A percentile compares a stretch with the other conserved stretches of the same genome.
phyloP scores from a whole-genome alignment of 2,329 filamentous ascomycete genomes.

The Botrytis deweyae region DNA sequence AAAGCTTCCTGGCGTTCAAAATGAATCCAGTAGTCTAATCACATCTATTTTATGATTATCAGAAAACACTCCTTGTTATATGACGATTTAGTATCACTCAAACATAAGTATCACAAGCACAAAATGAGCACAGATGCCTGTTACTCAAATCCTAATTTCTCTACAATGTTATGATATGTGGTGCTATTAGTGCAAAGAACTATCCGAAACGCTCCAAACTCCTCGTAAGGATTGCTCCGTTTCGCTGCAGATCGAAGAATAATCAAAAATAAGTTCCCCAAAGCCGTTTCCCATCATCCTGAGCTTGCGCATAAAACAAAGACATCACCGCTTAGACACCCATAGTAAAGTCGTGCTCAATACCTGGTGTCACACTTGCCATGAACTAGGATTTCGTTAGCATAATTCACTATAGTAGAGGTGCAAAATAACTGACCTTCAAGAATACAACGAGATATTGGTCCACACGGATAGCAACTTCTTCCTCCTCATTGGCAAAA shows the following conservation, averaged over 20 bases:
- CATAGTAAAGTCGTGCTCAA: conserved; percentile 98
- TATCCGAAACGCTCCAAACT: conserved; percentile 4
- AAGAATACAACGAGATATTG: conserved; percentile 86
- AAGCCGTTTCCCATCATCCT: not conserved
- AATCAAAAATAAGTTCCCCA: not conserved
- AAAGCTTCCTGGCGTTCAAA: too few species aligned
- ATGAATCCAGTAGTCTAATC: not conserved
- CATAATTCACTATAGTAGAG: not conserved
- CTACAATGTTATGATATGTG: not conserved
- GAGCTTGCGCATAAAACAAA: not conserved
- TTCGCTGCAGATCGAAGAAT: conserved; percentile 3
- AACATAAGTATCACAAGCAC: not conserved
- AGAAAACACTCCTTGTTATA: not conserved
- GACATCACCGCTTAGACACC: conserved; percentile 59
- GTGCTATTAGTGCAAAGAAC: conserved; percentile 10
- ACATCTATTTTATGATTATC: not conserved
- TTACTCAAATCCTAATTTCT: not conserved
- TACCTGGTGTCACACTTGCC: conserved; percentile 89
- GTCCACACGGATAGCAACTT: conserved; percentile 81
- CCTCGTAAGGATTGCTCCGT: conserved; percentile 12
- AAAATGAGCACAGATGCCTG: not conserved
- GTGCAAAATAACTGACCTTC: conserved; percentile 54
- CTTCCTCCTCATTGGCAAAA: conserved; percentile 60
- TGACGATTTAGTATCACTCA: not conserved
- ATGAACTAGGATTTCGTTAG: conserved; percentile 60